Evolutionary conservation across 148 eudicot species (phyloP).

Genomic region (Rhododendron molle): DNA sequence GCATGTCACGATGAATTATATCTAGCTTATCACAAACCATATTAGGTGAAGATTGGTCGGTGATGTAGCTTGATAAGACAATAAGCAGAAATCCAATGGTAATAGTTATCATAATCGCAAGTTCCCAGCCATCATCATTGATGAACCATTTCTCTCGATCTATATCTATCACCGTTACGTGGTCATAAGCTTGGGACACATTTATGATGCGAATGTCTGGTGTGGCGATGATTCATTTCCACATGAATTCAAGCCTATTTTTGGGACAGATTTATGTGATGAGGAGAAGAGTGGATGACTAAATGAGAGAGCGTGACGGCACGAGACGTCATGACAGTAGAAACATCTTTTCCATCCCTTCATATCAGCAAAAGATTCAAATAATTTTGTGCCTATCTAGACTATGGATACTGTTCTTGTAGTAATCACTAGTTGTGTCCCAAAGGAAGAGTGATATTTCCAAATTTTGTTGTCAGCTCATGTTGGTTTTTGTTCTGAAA

Average conservation of each 20-base stretch:
- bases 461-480: not conserved
- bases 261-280: not conserved
- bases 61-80: not conserved
- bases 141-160: not conserved
- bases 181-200: not conserved
- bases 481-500: constrained; percentile 6
- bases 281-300: not conserved
- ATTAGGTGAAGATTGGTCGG: not conserved
- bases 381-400: not conserved
- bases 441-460: constrained; percentile 7
- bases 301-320: not conserved
- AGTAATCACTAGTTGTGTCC: constrained; percentile 2
- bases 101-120: not conserved
- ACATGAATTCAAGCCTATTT: not conserved
- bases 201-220: not conserved
- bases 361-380: not conserved
- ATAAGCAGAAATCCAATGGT: not conserved
- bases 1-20: not conserved
- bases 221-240: not conserved
- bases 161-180: not conserved
- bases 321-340: not conserved
- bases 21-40: not conserved
- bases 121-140: not conserved
- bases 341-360: not conserved
- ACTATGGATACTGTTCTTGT: not conserved